Percentiles rank a stretch among this genome's conserved stretches.
Conservation (phyloP, 139 green algal species). For the Picochlorum sp. region DNA sequence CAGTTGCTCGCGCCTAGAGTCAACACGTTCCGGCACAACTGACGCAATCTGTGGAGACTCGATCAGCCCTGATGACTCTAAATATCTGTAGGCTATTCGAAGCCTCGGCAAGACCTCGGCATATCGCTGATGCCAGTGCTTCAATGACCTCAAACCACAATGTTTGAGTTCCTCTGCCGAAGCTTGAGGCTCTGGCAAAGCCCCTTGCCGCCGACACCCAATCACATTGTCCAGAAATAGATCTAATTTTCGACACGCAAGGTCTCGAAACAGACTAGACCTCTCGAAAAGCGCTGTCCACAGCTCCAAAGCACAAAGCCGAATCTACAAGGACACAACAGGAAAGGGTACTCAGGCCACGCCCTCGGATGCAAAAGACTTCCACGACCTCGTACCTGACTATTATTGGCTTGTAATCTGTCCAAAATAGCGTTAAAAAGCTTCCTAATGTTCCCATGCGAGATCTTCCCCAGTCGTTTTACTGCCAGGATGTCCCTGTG, state of each 20-base stretch:
- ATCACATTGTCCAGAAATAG: constrained; percentile 33
- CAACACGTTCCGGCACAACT: too few relatives aligned
- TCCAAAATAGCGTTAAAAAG: constrained; percentile 17
- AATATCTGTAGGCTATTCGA: too few relatives aligned
- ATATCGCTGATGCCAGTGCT: constrained; percentile 22
- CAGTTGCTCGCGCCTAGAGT: too few relatives aligned
- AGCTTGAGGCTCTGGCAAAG: constrained; percentile 27
- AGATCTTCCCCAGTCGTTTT: constrained; percentile 18
- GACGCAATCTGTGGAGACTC: too few relatives aligned
- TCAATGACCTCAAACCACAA: constrained; percentile 14
- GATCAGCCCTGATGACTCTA: too few relatives aligned
- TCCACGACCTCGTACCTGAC: constrained; percentile 14
- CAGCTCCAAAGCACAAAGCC: constrained; percentile 30
- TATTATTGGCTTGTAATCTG: constrained; percentile 16
- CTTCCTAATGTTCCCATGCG: constrained; percentile 13
- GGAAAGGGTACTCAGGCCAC: not conserved
- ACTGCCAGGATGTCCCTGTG: constrained; percentile 18
- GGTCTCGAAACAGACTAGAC: constrained; percentile 21
- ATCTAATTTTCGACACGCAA: constrained; percentile 12
- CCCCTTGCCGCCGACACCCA: constrained; percentile 12
- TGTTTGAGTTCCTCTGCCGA: constrained; percentile 22
- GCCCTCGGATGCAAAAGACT: not conserved
- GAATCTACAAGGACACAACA: not conserved
- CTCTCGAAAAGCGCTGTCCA: constrained; percentile 34
- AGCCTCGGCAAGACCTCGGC: not conserved